These are phyloP conservation scores for Coniella vitis DNA, from an alignment of 2,329 filamentous ascomycete species.

Conservation along the genomic window DNA sequence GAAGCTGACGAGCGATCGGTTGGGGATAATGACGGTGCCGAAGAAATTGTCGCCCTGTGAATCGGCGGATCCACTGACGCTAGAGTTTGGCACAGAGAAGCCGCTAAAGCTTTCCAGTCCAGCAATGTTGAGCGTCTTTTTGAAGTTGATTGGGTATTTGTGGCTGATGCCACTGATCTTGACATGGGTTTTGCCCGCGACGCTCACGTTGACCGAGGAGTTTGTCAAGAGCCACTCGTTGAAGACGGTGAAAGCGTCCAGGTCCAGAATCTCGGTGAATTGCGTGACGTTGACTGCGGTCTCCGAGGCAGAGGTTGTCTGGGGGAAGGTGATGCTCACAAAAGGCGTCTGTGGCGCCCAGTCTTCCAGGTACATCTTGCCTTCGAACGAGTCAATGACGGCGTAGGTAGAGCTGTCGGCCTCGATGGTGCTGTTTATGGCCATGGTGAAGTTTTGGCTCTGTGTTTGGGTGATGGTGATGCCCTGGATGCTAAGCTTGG, in stretches of 20 bases:
- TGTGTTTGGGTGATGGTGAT: conserved; percentile 43
- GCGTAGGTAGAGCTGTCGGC: conserved; percentile 47
- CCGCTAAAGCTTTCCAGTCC: conserved; percentile 51
- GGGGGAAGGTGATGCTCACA: conserved; percentile 43
- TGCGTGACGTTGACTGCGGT: conserved; percentile 48
- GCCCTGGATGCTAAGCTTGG: conserved; percentile 44
- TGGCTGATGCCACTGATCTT: conserved; percentile 42
- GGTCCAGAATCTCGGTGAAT: conserved; percentile 37
- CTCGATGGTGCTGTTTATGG: conserved; percentile 49
- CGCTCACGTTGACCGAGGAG: conserved; percentile 41
- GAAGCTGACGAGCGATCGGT: conserved; percentile 56
- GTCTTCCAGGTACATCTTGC: conserved; percentile 49
- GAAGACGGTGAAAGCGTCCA: conserved; percentile 45
- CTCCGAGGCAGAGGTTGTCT: conserved; percentile 40
- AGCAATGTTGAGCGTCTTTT: conserved; percentile 46
- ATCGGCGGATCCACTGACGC: conserved; percentile 34
- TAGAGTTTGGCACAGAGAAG: conserved; percentile 43
- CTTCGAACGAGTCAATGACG: conserved; percentile 42
- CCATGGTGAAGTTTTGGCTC: conserved; percentile 39
- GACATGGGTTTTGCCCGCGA: conserved; percentile 46
- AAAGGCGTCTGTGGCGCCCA: conserved; percentile 40
- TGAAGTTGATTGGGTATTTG: conserved; percentile 45
- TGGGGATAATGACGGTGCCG: conserved; percentile 54
- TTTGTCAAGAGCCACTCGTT: conserved; percentile 47
- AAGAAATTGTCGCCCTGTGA: conserved; percentile 52